These are phyloP conservation scores for Plasmopara muralis DNA, from an alignment of 352 stramenopile genomes.

Conservation along the genomic window DNA sequence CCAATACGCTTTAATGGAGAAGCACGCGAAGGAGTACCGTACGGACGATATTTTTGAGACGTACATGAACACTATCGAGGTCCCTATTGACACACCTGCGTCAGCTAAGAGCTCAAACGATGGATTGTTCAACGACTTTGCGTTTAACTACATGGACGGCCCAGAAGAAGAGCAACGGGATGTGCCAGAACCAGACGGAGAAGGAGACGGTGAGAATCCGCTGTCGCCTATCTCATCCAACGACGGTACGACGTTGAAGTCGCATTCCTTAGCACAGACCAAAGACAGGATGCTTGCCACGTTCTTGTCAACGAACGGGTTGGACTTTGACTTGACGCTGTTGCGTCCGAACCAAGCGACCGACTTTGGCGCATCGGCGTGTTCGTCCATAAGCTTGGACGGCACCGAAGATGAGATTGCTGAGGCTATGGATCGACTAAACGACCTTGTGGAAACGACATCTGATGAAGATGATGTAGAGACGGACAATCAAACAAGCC, in stretches of 20 bases:
- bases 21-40: constrained; percentile 73
- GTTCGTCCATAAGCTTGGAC: constrained; percentile 54
- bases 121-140: constrained; percentile 77
- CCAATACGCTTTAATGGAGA: constrained; percentile 72
- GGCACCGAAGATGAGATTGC: constrained; percentile 23
- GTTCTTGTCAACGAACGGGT: constrained; percentile 42
- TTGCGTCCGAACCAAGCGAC: constrained; percentile 58
- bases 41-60: constrained; percentile 81
- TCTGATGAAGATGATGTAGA: constrained; percentile 1
- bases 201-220: constrained; percentile 22
- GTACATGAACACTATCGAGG: constrained; percentile 83
- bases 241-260: constrained; percentile 19
- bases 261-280: constrained; percentile 11
- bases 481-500: constrained; percentile 9
- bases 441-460: constrained; percentile 14
- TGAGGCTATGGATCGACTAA: constrained; percentile 26
- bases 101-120: constrained; percentile 65
- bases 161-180: constrained; percentile 44
- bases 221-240: constrained; percentile 23
- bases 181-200: constrained; percentile 31
- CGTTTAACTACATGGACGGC: constrained; percentile 78
- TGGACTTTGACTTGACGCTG: constrained; percentile 69
- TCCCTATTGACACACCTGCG: constrained; percentile 75
- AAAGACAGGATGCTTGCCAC: constrained; percentile 38
- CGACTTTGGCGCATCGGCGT: constrained; percentile 53